Evolutionary conservation across 257 asterid genomes (phyloP).

Genomic region (Nicotiana knightiana): DNA sequence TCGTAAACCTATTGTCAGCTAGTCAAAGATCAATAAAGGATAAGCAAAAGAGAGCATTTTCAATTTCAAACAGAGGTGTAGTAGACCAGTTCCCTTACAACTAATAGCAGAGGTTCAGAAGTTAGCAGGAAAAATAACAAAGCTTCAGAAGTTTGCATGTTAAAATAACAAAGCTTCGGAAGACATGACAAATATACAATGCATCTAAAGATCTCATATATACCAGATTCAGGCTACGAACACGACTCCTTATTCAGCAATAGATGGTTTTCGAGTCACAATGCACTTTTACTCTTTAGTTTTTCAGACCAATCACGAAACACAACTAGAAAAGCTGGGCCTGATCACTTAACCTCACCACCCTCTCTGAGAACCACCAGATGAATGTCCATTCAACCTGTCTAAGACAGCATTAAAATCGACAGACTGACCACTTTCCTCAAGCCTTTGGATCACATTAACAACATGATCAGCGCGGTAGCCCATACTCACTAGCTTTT

Average conservation of each 20-base stretch:
- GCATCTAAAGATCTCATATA: constrained; percentile 9
- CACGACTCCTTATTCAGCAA: background rate
- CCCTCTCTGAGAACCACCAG: constrained; percentile 81
- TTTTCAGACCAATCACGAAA: background rate
- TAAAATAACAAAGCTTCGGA: background rate
- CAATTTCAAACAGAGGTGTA: background rate
- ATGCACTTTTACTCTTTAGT: background rate
- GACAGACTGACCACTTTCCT: constrained; percentile 81
- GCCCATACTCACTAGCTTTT: constrained; percentile 86
- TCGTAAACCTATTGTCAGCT: background rate
- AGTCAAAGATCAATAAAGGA: background rate
- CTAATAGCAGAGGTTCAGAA: constrained; percentile 5
- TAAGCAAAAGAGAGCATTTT: background rate
- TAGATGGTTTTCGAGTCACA: background rate
- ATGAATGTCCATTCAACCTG: constrained; percentile 65
- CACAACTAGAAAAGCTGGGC: background rate
- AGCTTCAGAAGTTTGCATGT: constrained; percentile 9
- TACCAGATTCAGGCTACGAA: background rate
- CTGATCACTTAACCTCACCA: constrained; percentile 45
- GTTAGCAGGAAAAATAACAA: constrained; percentile 6
- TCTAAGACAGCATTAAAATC: constrained; percentile 81
- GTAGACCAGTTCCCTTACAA: background rate
- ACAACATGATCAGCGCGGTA: constrained; percentile 71
- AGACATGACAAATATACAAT: constrained; percentile 8
- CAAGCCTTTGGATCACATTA: constrained; percentile 71